Conservation (phyloP, 2,329 filamentous ascomycete genomes). For the Aquanectria penicillioides region DNA sequence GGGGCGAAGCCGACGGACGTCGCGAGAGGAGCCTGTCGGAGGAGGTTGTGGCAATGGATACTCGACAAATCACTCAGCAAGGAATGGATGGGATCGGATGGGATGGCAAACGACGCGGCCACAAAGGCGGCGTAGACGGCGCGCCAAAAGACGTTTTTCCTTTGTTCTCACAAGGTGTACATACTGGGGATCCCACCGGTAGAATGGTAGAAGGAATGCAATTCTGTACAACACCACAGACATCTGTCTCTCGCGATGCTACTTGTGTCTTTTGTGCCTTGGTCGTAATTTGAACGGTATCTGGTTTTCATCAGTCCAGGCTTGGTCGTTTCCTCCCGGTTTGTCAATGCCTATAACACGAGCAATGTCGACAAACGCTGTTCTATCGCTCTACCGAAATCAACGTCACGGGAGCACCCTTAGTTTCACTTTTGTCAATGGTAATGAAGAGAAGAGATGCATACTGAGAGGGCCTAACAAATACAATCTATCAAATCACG, state of each 20-base stretch:
- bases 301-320: too few relatives aligned
- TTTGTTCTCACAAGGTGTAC: slow-evolving; percentile 34
- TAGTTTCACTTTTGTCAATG: too few relatives aligned
- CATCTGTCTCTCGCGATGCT: too few relatives aligned
- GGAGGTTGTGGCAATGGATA: slow-evolving; percentile 15
- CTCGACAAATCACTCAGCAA: slow-evolving; percentile 18
- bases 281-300: too few relatives aligned
- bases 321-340: too few relatives aligned
- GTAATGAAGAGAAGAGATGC: too few relatives aligned
- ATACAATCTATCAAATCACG: neutral
- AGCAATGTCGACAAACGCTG: too few relatives aligned
- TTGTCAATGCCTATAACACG: too few relatives aligned
- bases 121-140: slow-evolving; percentile 14
- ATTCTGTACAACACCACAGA: slow-evolving; percentile 33
- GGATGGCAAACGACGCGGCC: slow-evolving; percentile 22
- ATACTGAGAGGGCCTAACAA: neutral
- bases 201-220: slow-evolving; percentile 36
- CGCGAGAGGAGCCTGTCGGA: slow-evolving; percentile 1
- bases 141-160: slow-evolving; percentile 28
- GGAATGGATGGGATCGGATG: slow-evolving; percentile 2
- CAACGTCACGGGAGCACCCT: too few relatives aligned
- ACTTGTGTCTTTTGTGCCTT: too few relatives aligned
- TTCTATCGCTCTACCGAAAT: too few relatives aligned
- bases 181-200: slow-evolving; percentile 33
- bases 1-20: neutral